Percentiles rank a stretch among this genome's conserved stretches.
These are phyloP conservation scores for Fusarium foetens DNA, from an alignment of 2,329 filamentous ascomycete genomes.

Conservation along the genomic window DNA sequence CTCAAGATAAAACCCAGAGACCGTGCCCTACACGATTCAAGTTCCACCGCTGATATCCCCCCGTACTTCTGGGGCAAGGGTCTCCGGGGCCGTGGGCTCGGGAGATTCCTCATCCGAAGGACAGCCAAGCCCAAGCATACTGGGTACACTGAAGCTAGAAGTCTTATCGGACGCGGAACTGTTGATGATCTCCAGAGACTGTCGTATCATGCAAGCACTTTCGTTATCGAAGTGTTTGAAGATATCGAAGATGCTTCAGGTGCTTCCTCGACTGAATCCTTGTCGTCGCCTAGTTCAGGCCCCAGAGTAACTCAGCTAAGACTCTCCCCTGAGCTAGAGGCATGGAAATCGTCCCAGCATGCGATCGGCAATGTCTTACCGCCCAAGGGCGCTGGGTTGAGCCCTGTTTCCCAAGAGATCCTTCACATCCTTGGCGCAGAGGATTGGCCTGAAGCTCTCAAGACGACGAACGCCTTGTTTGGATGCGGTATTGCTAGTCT, in stretches of 20 bases:
- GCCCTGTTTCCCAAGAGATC: slow-evolving; percentile 21
- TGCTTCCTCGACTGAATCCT: slow-evolving; percentile 11
- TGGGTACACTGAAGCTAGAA: slow-evolving; percentile 38
- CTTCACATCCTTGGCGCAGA: slow-evolving; percentile 29
- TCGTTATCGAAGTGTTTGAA: slow-evolving; percentile 34
- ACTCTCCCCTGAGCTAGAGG: slow-evolving; percentile 34
- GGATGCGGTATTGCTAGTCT: slow-evolving; percentile 40
- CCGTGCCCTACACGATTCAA: slow-evolving; percentile 8
- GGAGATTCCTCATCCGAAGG: slow-evolving; percentile 18
- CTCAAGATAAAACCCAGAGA: slow-evolving; percentile 33
- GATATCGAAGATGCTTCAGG: slow-evolving; percentile 29
- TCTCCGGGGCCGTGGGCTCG: slow-evolving; percentile 24
- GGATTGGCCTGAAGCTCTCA: slow-evolving; percentile 38
- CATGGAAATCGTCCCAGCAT: slow-evolving; percentile 36
- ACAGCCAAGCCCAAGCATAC: slow-evolving; percentile 17
- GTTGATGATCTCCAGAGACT: slow-evolving; percentile 26
- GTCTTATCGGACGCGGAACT: slow-evolving; percentile 29
- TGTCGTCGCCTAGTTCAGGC: slow-evolving; percentile 15
- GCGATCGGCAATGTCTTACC: slow-evolving; percentile 34
- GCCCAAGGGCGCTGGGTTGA: slow-evolving; percentile 35
- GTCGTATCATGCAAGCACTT: slow-evolving; percentile 27
- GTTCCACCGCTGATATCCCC: slow-evolving; percentile 13
- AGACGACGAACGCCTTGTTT: slow-evolving; percentile 39
- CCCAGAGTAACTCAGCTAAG: slow-evolving; percentile 25
- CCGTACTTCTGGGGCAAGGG: slow-evolving; percentile 39